Evolutionary conservation across 2,329 filamentous ascomycete genomes (phyloP), one percentile per base, ranked within the genome.

Genomic region (Nemania diffusa): DNA sequence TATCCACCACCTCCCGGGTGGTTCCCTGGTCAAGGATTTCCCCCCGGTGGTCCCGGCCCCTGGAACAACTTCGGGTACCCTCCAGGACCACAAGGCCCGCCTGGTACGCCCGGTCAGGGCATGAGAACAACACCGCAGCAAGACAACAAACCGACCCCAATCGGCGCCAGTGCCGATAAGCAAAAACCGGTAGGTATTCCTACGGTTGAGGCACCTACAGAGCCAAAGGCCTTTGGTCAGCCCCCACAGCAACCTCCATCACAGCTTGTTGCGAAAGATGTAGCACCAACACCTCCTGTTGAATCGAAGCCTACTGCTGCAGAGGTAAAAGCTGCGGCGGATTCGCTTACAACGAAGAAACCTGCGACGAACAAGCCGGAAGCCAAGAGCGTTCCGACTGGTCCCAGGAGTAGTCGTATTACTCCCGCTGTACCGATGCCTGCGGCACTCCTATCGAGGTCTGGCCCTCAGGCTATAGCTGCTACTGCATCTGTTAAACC

Each of bases 11-110:
- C 89, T 53, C 88, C 88, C 26, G 91, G 91, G 63, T 97, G 93
- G 92, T 95, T 90, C 77, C 91, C 91, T 72, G 91, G 90, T 6
- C 92, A 92, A 79, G 90, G 90, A 27, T 96, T 93, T 73, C 91
- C 90, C 37, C 89, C 87, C 69, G 84, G 80, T 32, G 90, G 88
- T 15, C 88, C 87, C 29, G 90, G 87, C 55, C 85, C 84, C 20
- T 88, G 84, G 85, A 82, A 80, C 75, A 84, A 81, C 76, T 85
- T 82, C 72, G 87, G 84, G 22, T 92, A 91, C 75, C 90, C 89
- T 67, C 88, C 87, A 40, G 87, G 87, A 27, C 82, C 80, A 64
- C 79, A 78, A 76, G 88, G 86, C 37, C 85, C 86, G 11, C 79
- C 78, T 5, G 76, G 74, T 51, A 71, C 73, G 4, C 76, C 76